Conservation (phyloP, 2,329 filamentous ascomycete genomes). For the Ambrosiella xylebori region DNA sequence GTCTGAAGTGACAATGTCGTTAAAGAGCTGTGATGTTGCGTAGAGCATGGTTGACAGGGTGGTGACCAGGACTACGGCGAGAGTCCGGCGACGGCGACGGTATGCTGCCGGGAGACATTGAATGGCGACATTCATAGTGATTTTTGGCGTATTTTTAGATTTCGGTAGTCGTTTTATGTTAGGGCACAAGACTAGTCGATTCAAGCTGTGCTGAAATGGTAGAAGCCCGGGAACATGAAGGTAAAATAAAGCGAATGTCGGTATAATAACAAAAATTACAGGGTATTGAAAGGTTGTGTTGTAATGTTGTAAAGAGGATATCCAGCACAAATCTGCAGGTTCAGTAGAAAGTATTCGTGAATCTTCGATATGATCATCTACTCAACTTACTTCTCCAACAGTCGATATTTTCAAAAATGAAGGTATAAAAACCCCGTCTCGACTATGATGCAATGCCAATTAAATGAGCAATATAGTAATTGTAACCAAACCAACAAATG, state of each 20-base stretch:
- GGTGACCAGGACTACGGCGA: slow-evolving; percentile 7
- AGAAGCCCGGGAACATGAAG: not conserved
- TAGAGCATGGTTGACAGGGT: slow-evolving; percentile 12
- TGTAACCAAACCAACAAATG: too few relatives aligned
- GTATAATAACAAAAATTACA: not conserved
- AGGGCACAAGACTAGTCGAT: not conserved
- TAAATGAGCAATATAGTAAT: too few relatives aligned
- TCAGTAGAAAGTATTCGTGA: too few relatives aligned
- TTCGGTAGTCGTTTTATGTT: not conserved
- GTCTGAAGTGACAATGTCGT: slow-evolving; percentile 2
- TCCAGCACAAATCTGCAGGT: not conserved
- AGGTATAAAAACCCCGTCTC: not conserved
- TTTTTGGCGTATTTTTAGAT: not conserved
- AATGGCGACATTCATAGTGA: slow-evolving; percentile 5
- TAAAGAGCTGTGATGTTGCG: slow-evolving; percentile 12
- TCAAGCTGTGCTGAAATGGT: not conserved
- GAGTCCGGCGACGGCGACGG: slow-evolving; percentile 10
- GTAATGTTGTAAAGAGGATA: not conserved
- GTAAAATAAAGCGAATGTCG: not conserved
- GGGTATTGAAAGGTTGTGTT: not conserved
- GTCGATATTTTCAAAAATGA: not conserved
- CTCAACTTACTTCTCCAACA: not conserved
- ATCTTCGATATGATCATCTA: not conserved
- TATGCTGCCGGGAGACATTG: slow-evolving; percentile 4
- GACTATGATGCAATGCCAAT: too few relatives aligned